Evolutionary conservation across 169 alveolate genomes (phyloP).

Genomic region (Plasmodium knowlesi): DNA sequence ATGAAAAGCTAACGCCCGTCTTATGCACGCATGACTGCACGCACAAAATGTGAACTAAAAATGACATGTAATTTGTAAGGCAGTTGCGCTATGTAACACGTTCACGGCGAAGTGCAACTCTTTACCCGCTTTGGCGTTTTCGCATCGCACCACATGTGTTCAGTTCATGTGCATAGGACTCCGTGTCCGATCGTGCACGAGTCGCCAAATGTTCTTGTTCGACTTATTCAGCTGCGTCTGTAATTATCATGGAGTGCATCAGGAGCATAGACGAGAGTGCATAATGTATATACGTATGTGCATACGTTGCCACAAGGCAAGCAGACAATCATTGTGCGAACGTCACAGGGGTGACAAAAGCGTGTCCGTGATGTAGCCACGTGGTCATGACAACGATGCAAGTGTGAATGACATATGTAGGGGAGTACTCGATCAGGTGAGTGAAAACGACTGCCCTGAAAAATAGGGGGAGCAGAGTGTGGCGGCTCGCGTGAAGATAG

Average conservation of each 20-base stretch:
- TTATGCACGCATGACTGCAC: background rate
- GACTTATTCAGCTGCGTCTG: background rate
- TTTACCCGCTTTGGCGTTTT: background rate
- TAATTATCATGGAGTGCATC: background rate
- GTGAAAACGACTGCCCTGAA: background rate
- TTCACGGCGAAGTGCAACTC: background rate
- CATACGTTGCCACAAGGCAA: background rate
- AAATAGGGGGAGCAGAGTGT: background rate
- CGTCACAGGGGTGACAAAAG: background rate
- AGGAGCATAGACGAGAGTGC: background rate
- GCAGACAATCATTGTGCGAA: background rate
- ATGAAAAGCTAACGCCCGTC: background rate
- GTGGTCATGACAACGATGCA: background rate
- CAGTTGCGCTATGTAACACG: background rate
- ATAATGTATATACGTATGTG: background rate
- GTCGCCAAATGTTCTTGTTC: background rate
- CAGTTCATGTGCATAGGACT: background rate
- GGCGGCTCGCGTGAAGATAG: background rate
- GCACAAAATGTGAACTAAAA: background rate
- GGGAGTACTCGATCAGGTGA: background rate
- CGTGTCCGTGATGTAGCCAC: background rate
- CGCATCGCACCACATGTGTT: background rate
- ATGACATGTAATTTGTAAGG: background rate
- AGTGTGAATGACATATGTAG: background rate
- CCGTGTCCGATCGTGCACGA: background rate